These are phyloP conservation scores for Coemansia sp. DNA, from an alignment of 192 early-diverging fungal genomes.

Conservation along the genomic window DNA sequence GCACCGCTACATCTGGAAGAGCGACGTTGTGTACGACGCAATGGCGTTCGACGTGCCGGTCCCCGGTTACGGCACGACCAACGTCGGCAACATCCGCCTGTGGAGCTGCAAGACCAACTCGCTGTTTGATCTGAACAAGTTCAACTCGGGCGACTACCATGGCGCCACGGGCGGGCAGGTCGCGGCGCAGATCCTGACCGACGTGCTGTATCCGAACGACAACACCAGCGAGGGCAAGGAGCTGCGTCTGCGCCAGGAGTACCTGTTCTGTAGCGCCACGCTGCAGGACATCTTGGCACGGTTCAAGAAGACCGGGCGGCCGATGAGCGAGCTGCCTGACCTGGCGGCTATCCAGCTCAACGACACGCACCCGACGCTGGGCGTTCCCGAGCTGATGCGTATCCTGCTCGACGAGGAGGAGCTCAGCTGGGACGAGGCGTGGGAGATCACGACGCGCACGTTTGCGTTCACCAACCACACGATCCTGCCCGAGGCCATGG, in stretches of 20 bases:
- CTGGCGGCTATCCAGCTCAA: slow-evolving; percentile 97
- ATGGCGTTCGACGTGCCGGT: slow-evolving; percentile 97
- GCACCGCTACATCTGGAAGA: slow-evolving; percentile 80
- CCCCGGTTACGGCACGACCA: slow-evolving; percentile 92
- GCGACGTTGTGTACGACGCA: slow-evolving; percentile 79
- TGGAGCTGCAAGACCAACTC: slow-evolving; percentile 92
- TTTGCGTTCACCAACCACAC: slow-evolving; percentile 99
- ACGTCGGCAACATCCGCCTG: slow-evolving; percentile 94
- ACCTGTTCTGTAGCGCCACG: slow-evolving; percentile 91
- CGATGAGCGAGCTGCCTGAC: slow-evolving; percentile 86
- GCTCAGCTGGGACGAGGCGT: slow-evolving; percentile 91
- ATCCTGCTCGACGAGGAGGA: slow-evolving; percentile 90
- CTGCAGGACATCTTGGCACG: slow-evolving; percentile 86
- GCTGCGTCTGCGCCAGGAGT: slow-evolving; percentile 96
- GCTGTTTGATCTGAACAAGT: slow-evolving; percentile 82
- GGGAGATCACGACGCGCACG: slow-evolving; percentile 82
- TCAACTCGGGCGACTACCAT: slow-evolving; percentile 90
- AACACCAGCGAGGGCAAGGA: slow-evolving; percentile 97
- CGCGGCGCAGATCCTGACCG: slow-evolving; percentile 89
- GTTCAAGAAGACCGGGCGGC: slow-evolving; percentile 82
- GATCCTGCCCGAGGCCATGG: slow-evolving; percentile 96
- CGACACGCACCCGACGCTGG: slow-evolving; percentile 96
- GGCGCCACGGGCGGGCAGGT: slow-evolving; percentile 89
- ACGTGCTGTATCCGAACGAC: slow-evolving; percentile 96
- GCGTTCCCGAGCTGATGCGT: slow-evolving; percentile 89